Evolutionary conservation across 139 green algal species (phyloP).

Genomic region (Micractinium sp.): DNA sequence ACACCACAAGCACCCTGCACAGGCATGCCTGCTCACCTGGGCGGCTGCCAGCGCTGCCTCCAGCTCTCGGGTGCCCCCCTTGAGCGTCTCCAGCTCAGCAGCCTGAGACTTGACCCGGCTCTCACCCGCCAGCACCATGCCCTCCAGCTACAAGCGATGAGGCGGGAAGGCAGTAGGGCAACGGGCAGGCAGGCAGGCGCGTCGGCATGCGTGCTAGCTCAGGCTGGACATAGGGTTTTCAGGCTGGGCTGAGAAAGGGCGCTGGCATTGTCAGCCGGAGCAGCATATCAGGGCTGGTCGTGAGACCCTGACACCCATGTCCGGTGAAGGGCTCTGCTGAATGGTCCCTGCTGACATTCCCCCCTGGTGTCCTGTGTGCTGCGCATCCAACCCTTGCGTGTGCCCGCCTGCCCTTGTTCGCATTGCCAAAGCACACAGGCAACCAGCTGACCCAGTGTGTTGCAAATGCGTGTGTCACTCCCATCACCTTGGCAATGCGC

Average conservation of each 20-base stretch:
- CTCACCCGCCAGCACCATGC: slow-evolving; percentile 19
- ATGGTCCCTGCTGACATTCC: too few relatives aligned
- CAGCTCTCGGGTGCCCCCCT: not conserved
- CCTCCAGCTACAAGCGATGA: slow-evolving; percentile 5
- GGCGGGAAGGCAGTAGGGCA: too few relatives aligned
- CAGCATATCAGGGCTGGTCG: too few relatives aligned
- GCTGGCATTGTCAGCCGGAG: not conserved
- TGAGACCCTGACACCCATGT: too few relatives aligned
- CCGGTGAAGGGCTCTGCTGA: too few relatives aligned
- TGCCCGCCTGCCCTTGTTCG: too few relatives aligned
- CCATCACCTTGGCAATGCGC: slow-evolving; percentile 15
- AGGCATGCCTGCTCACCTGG: slow-evolving; percentile 1
- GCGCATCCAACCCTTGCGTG: too few relatives aligned
- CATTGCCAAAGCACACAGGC: not conserved
- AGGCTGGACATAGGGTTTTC: not conserved
- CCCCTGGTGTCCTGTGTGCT: too few relatives aligned
- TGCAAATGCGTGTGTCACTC: too few relatives aligned
- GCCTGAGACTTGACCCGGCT: slow-evolving; percentile 3
- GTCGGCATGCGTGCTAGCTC: not conserved
- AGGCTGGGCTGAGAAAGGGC: not conserved
- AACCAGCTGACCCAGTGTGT: not conserved
- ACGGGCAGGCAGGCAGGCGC: not conserved
- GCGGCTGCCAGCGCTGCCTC: slow-evolving; percentile 9
- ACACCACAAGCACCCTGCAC: not conserved
- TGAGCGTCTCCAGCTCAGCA: slow-evolving; percentile 7